Evolutionary conservation across 176 grass and related monocot genomes (phyloP).

Genomic region (Bonia amplexicaulis): DNA sequence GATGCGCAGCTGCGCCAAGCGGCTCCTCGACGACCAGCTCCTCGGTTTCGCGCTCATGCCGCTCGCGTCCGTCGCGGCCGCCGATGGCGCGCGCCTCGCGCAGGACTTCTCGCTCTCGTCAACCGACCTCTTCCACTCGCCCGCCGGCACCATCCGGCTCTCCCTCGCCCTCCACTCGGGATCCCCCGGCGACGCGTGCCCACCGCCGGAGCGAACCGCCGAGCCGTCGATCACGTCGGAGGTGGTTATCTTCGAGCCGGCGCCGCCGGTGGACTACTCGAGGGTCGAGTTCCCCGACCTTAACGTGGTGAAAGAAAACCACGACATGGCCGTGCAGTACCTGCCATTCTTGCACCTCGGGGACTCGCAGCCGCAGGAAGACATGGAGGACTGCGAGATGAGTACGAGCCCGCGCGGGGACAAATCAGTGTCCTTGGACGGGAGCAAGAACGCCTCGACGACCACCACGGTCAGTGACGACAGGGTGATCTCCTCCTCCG

Average conservation of each 20-base stretch:
- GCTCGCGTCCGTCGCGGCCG: constrained; percentile 36
- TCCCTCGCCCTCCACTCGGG: constrained; percentile 49
- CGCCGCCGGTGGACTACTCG: constrained; percentile 30
- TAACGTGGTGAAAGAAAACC: constrained; percentile 51
- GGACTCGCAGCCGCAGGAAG: not conserved
- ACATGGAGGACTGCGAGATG: constrained; percentile 47
- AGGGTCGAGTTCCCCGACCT: constrained; percentile 67
- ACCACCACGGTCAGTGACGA: constrained; percentile 42
- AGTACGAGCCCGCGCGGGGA: constrained; percentile 6
- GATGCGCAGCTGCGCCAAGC: constrained; percentile 69
- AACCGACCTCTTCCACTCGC: constrained; percentile 79
- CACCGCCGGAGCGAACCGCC: not conserved
- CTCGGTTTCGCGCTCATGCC: constrained; percentile 88
- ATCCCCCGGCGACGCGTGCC: not conserved
- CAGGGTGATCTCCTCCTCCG: constrained; percentile 8
- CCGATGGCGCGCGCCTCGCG: constrained; percentile 11
- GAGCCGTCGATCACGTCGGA: constrained; percentile 68
- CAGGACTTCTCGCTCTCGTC: constrained; percentile 76
- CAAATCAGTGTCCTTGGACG: constrained; percentile 29
- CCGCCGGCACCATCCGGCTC: constrained; percentile 55
- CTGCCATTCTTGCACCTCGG: constrained; percentile 62
- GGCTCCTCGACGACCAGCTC: constrained; percentile 78
- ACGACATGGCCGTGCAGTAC: constrained; percentile 77
- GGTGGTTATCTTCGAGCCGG: constrained; percentile 58
- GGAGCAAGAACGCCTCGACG: constrained; percentile 48